These are phyloP conservation scores for Trichoderma sp. DNA, from an alignment of 2,329 filamentous ascomycete species.

Conservation along the genomic window DNA sequence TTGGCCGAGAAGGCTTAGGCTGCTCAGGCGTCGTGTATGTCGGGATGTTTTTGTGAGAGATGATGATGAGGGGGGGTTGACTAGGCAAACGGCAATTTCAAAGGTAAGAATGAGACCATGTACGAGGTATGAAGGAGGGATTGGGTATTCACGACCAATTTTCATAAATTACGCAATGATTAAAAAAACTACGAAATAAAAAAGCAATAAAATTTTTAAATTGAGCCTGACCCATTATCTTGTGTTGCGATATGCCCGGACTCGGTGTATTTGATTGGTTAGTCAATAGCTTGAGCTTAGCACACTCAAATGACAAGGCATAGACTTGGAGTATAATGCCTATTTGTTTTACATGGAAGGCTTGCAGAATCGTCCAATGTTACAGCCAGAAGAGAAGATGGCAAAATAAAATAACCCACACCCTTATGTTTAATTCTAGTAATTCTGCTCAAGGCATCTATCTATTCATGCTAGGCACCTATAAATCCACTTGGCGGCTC, in stretches of 20 bases:
- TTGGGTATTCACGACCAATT: not conserved
- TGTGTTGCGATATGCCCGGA: not conserved
- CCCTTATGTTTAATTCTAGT: not conserved
- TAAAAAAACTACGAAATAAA: not conserved
- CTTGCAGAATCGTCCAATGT: no score
- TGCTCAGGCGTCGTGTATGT: not conserved
- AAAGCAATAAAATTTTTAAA: not conserved
- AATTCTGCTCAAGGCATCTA: not conserved
- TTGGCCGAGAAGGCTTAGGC: slow-evolving; percentile 27
- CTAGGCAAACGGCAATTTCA: not conserved
- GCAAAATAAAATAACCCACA: no score
- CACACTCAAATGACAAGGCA: no score
- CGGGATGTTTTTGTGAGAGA: not conserved
- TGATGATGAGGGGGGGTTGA: not conserved
- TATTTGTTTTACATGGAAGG: no score
- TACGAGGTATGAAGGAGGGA: not conserved
- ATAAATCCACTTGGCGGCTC: not conserved
- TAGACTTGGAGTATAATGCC: no score
- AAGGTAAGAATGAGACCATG: not conserved
- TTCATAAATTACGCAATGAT: not conserved
- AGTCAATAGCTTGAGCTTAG: no score
- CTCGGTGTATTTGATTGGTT: no score
- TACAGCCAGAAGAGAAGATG: no score
- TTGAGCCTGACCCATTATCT: not conserved
- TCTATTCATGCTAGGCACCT: not conserved